phyloP scores from a whole-genome alignment of 2,329 filamentous ascomycete genomes.

The Epicoccum nigrum region DNA sequence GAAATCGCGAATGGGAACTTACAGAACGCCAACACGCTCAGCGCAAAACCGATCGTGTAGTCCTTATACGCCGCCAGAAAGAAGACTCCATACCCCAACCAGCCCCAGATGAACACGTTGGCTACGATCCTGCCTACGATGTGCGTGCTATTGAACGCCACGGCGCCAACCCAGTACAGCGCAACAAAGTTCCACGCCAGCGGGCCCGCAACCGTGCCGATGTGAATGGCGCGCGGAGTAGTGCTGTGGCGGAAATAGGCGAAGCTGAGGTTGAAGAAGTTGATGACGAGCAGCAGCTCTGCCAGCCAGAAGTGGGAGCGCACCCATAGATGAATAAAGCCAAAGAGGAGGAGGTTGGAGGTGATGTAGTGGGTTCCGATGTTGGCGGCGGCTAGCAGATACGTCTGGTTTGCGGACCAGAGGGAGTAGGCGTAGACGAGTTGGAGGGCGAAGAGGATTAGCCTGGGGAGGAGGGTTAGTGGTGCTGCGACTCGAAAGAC shows the following conservation, averaged over 20 bases:
- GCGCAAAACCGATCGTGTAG: conserved; percentile 77
- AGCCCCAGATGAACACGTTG: conserved; percentile 87
- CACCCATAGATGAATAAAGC: conserved; percentile 83
- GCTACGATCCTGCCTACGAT: conserved; percentile 78
- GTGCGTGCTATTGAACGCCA: conserved; percentile 71
- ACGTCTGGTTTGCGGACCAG: conserved; percentile 69
- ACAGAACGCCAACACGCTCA: conserved; percentile 76
- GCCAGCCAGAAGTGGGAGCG: conserved; percentile 76
- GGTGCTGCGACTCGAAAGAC: not conserved
- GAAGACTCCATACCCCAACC: conserved; percentile 76
- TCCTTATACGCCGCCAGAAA: conserved; percentile 78
- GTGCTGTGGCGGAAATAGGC: conserved; percentile 82
- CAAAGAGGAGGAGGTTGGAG: conserved; percentile 82
- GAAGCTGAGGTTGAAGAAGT: conserved; percentile 79
- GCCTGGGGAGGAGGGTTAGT: conserved; percentile 54
- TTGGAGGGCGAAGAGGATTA: conserved; percentile 76
- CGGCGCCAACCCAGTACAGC: conserved; percentile 87
- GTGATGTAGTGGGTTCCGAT: conserved; percentile 84
- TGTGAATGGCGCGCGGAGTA: conserved; percentile 76
- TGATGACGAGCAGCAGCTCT: conserved; percentile 76
- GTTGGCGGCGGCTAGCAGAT: conserved; percentile 72
- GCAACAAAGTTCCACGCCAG: conserved; percentile 86
- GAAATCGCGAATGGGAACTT: conserved; percentile 34
- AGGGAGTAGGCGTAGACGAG: conserved; percentile 76
- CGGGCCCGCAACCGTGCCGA: conserved; percentile 75